Conservation (phyloP, 257 asterid species). For the Przewalskia tangutica region DNA sequence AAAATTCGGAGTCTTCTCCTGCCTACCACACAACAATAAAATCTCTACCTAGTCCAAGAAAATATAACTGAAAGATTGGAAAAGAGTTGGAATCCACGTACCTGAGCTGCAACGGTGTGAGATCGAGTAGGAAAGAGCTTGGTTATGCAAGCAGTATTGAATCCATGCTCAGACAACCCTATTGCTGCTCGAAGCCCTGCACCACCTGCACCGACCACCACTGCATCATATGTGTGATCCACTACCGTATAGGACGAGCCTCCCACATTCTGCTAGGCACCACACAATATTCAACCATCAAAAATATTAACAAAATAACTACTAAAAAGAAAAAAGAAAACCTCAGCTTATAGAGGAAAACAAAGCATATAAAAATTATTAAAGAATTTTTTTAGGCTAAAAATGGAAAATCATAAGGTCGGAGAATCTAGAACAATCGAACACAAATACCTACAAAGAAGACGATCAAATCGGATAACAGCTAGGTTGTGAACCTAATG, state of each 20-base stretch:
- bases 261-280: slow-evolving; percentile 42
- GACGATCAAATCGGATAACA: background rate
- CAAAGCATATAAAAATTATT: background rate
- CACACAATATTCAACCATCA: background rate
- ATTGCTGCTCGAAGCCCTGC: slow-evolving; percentile 98
- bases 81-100: slow-evolving; percentile 5
- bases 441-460: background rate
- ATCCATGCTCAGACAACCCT: slow-evolving; percentile 97
- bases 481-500: background rate
- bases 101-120: slow-evolving; percentile 99
- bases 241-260: slow-evolving; percentile 74
- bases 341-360: background rate
- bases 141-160: slow-evolving; percentile 96
- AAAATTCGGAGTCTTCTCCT: background rate
- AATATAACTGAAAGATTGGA: background rate
- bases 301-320: background rate
- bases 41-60: background rate
- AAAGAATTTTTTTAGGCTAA: background rate
- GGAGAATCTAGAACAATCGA: background rate
- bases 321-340: background rate
- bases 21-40: background rate
- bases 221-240: slow-evolving; percentile 98
- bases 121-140: slow-evolving; percentile 98
- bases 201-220: slow-evolving; percentile 98
- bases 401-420: background rate